Evolutionary conservation across 331 rosid genomes (phyloP), one percentile per base, ranked within the genome.

Genomic region (Rhamnella rubrinervis): DNA sequence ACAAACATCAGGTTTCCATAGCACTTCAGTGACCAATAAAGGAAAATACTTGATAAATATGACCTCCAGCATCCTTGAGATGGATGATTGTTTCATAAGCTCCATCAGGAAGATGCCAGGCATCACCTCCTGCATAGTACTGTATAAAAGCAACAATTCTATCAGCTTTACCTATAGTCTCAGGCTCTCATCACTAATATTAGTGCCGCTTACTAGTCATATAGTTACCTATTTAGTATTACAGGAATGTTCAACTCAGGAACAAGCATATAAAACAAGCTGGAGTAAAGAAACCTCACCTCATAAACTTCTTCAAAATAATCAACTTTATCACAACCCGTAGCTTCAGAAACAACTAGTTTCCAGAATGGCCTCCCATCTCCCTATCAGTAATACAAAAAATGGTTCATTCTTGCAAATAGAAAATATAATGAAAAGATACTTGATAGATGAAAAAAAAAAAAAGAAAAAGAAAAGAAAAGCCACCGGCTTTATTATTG

Each of bases 281-380:
- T 14, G 28, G 55, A 35, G 35, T 52, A 5, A 35, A 68, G 74
- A 80, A 70, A 71, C 31, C n/a, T 70, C 61, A 93, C 98, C 98
- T 87, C 85, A 62, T 85, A 88, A 65, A 93, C 95, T 73, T 93
- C 95, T 84, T 91, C 96, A 77, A 93, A 93, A 74, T 87, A 93
- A 73, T 71, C 82, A 62, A 75, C 72, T 74, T 91, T 78, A 64
- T 85, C 71, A 80, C 89, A 91, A 58, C 95, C 97, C 13, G 96
- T 93, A 74, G 98, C 95, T 80, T 93, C 87, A 31, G 97, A 85
- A 73, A 93, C 97, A 70, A 93, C 89, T 64, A 87, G 86, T 79
- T 84, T 93, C 98, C 97, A 91, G 79, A 93, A 93, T 56, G 97
- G 95, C 76, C 92, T 88, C 73, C 97, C 98, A 75, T 93, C 98